A percentile compares a stretch with the other conserved stretches of the same genome.
Conservation (phyloP, 2,329 filamentous ascomycete species). For the Alternaria metachromatica region DNA sequence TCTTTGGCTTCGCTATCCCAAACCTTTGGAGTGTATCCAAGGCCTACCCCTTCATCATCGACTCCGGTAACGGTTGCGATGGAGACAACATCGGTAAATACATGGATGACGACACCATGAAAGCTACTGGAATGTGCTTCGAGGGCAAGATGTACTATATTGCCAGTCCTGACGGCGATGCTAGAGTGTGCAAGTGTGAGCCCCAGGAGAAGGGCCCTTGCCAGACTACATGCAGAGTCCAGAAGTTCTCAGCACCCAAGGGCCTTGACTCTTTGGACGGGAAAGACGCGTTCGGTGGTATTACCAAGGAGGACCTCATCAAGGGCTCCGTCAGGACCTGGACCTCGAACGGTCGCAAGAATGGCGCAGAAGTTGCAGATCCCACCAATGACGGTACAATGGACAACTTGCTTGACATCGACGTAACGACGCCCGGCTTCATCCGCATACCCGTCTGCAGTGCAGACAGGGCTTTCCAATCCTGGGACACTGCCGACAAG, state of each 20-base stretch:
- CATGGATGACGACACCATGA: not conserved
- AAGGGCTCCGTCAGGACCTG: constrained; percentile 5
- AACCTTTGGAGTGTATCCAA: too few species aligned
- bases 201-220: not conserved
- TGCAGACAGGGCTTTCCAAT: constrained; percentile 3
- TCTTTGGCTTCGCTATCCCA: too few species aligned
- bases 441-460: constrained; percentile 4
- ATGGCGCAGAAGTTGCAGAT: not conserved
- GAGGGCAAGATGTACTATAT: constrained; percentile 8
- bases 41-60: too few species aligned
- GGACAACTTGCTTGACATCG: not conserved
- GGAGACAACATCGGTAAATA: too few species aligned
- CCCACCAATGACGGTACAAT: not conserved
- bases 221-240: not conserved
- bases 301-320: not conserved
- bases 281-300: too few species aligned
- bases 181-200: not conserved
- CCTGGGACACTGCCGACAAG: not conserved
- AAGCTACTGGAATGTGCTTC: not conserved
- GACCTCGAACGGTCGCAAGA: not conserved
- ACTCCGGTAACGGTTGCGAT: too few species aligned
- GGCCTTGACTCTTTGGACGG: too few species aligned
- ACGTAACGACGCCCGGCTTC: constrained; percentile 2
- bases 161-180: not conserved
- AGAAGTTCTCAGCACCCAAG: not conserved